A percentile compares a stretch with the other conserved stretches of the same genome.
These are phyloP conservation scores for Chloropicon primus DNA, from an alignment of 139 green algal genomes.

Conservation along the genomic window DNA sequence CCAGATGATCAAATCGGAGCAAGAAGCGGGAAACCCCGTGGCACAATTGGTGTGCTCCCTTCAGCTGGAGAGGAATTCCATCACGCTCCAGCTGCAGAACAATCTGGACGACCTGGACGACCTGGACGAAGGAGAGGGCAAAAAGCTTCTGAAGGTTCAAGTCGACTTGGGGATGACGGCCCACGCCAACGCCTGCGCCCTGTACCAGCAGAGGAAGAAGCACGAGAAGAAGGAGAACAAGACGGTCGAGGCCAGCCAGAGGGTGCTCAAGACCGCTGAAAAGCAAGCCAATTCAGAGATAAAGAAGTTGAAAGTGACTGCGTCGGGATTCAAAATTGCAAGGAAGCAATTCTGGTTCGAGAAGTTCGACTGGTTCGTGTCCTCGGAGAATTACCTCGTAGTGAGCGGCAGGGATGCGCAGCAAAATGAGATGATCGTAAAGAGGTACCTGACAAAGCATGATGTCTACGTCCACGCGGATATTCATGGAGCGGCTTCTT, in stretches of 20 bases:
- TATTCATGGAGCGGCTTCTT: slow-evolving; percentile 79
- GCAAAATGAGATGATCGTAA: slow-evolving; percentile 94
- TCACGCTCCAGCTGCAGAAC: slow-evolving; percentile 70
- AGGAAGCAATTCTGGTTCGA: slow-evolving; percentile 94
- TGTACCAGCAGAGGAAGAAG: slow-evolving; percentile 8
- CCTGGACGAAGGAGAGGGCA: slow-evolving; percentile 35
- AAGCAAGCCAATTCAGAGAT: slow-evolving; percentile 62
- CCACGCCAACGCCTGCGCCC: slow-evolving; percentile 59
- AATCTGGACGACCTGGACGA: slow-evolving; percentile 54
- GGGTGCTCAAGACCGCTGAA: slow-evolving; percentile 67
- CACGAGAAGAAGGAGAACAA: not conserved
- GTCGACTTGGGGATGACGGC: slow-evolving; percentile 69
- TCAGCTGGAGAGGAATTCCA: slow-evolving; percentile 52
- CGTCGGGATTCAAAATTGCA: slow-evolving; percentile 16
- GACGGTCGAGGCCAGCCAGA: not conserved
- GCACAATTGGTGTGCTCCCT: slow-evolving; percentile 59
- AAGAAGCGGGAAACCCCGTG: slow-evolving; percentile 77
- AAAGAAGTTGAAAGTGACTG: not conserved
- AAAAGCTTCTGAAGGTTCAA: slow-evolving; percentile 32
- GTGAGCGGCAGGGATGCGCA: slow-evolving; percentile 76
- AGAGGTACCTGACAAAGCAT: slow-evolving; percentile 37
- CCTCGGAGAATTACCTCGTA: slow-evolving; percentile 84
- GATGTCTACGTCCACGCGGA: slow-evolving; percentile 33
- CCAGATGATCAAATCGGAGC: slow-evolving; percentile 34
- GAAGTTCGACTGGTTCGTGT: slow-evolving; percentile 94